Conservation (phyloP, 2,329 filamentous ascomycete genomes). For the Diaporthe caulivora region DNA sequence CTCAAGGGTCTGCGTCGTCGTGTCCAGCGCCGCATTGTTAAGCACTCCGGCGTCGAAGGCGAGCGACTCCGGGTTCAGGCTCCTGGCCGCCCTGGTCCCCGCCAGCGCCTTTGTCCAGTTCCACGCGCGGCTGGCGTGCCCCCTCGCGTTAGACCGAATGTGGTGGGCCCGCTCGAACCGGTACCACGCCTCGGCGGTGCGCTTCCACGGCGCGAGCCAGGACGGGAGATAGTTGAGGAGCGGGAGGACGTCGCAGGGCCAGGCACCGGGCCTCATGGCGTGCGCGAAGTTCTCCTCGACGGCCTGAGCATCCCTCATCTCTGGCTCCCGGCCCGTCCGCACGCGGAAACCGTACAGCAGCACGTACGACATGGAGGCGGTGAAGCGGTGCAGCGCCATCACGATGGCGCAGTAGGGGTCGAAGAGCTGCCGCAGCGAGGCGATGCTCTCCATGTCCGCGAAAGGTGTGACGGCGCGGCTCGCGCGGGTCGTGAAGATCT, state of each 20-base stretch:
- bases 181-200: slow-evolving; percentile 33
- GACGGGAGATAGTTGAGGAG: slow-evolving; percentile 46
- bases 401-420: slow-evolving; percentile 46
- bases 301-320: not conserved
- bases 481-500: slow-evolving; percentile 41
- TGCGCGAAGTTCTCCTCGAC: slow-evolving; percentile 43
- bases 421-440: slow-evolving; percentile 12
- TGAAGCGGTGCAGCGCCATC: slow-evolving; percentile 53
- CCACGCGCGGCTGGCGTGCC: slow-evolving; percentile 46
- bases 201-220: slow-evolving; percentile 42
- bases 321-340: slow-evolving; percentile 49
- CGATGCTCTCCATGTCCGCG: slow-evolving; percentile 19
- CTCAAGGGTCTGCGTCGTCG: slow-evolving; percentile 46
- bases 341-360: slow-evolving; percentile 53
- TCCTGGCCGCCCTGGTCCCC: slow-evolving; percentile 42
- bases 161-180: slow-evolving; percentile 17
- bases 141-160: slow-evolving; percentile 33
- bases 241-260: slow-evolving; percentile 48
- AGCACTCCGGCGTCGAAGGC: slow-evolving; percentile 47
- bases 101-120: slow-evolving; percentile 41
- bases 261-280: slow-evolving; percentile 45
- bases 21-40: slow-evolving; percentile 53
- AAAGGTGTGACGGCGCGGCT: not conserved
- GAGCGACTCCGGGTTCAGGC: slow-evolving; percentile 43
- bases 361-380: slow-evolving; percentile 54